A percentile compares a stretch with the other conserved stretches of the same genome.
Evolutionary conservation across 148 eudicot genomes (phyloP).

Genomic region (Arctostaphylos glauca): DNA sequence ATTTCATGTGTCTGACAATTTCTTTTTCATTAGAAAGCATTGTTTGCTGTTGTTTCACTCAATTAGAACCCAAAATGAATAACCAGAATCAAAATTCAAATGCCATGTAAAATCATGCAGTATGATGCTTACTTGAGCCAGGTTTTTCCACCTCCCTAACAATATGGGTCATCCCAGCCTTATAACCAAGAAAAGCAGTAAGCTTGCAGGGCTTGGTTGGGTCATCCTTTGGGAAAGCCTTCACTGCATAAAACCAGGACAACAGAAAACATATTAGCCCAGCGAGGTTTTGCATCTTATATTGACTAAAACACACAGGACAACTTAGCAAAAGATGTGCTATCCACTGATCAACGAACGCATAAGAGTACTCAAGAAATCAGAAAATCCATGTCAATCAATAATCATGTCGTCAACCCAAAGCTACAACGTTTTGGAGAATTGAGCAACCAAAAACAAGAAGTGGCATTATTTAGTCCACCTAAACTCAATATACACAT

Average conservation of each 20-base stretch:
- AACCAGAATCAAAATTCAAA: neutral
- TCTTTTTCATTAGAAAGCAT: neutral
- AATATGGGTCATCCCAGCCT: slow-evolving; percentile 86
- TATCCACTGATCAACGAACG: neutral
- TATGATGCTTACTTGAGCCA: slow-evolving; percentile 58
- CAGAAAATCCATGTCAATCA: neutral
- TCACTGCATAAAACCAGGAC: slow-evolving; percentile 45
- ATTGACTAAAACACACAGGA: neutral
- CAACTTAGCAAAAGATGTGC: neutral
- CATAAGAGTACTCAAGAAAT: neutral
- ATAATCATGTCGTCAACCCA: neutral
- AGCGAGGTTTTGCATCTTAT: neutral
- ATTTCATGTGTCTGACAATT: neutral
- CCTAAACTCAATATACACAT: neutral
- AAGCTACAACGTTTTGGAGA: neutral
- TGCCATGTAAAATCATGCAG: neutral
- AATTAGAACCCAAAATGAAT: neutral
- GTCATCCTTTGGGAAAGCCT: slow-evolving; percentile 80
- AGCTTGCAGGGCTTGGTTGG: slow-evolving; percentile 61
- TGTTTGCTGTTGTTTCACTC: too few species aligned
- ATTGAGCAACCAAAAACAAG: neutral
- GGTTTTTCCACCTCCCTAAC: slow-evolving; percentile 82
- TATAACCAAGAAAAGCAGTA: slow-evolving; percentile 80
- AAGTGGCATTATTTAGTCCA: neutral
- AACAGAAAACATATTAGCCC: neutral